phyloP scores from a whole-genome alignment of 495 filamentous ascomycete species.

The Penicillium simplicissimum region DNA sequence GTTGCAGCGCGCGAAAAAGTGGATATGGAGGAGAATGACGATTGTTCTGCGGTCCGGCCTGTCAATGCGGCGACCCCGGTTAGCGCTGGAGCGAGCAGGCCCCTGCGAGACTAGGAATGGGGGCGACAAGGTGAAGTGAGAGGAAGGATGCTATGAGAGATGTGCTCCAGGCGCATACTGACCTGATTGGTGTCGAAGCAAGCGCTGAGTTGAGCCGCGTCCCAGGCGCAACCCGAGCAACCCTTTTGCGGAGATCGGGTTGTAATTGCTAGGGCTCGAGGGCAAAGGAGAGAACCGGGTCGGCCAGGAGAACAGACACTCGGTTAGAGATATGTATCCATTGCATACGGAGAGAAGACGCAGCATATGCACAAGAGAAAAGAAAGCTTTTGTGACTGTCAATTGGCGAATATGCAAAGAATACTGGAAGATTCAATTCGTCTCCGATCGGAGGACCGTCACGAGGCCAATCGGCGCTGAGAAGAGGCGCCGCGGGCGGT shows the following conservation, averaged over 20 bases:
- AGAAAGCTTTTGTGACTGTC: constrained; percentile 5
- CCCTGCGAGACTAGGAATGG: constrained; percentile 4
- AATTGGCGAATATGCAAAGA: constrained; percentile 15
- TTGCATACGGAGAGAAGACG: constrained; percentile 15
- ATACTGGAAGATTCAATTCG: constrained; percentile 11
- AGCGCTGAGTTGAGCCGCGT: neutral
- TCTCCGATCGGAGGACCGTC: constrained; percentile 11
- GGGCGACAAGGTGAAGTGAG: neutral
- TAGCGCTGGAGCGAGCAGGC: constrained; percentile 19
- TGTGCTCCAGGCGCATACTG: neutral
- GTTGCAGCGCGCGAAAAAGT: constrained; percentile 19
- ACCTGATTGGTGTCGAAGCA: constrained; percentile 9
- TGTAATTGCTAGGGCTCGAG: constrained; percentile 10
- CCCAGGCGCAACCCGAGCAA: constrained; percentile 17
- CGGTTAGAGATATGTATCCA: constrained; percentile 17
- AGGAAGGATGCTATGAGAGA: neutral
- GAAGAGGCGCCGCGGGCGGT: constrained; percentile 9
- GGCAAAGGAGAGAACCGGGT: constrained; percentile 17
- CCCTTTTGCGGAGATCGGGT: constrained; percentile 17
- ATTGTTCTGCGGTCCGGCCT: constrained; percentile 23
- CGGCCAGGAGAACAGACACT: constrained; percentile 18
- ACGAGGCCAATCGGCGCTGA: constrained; percentile 22
- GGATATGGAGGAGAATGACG: constrained; percentile 27
- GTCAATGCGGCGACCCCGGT: constrained; percentile 19
- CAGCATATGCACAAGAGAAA: constrained; percentile 3